These are phyloP conservation scores for Sanguinoderma infundibulare DNA, from an alignment of 1,284 basidiomycete genomes.

Conservation along the genomic window DNA sequence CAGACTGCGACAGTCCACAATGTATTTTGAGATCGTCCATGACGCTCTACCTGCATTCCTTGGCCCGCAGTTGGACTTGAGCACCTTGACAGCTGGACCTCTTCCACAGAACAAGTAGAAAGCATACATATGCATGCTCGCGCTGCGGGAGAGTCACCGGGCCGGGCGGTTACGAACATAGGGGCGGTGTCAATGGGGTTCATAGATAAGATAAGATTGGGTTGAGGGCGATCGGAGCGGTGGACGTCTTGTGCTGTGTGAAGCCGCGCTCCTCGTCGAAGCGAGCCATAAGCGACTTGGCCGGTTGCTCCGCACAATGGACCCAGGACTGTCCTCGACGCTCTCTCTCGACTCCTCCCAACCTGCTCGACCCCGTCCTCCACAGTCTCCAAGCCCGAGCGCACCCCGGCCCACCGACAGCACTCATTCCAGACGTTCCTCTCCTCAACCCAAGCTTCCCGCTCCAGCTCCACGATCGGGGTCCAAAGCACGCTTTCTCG, in stretches of 20 bases:
- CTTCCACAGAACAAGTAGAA: too few relatives aligned
- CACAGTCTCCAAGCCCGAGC: slow-evolving; percentile 9
- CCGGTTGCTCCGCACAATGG: slow-evolving; percentile 22
- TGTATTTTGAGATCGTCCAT: too few relatives aligned
- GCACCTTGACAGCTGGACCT: too few relatives aligned
- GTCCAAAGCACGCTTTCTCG: slow-evolving; percentile 18
- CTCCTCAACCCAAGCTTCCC: slow-evolving; percentile 21
- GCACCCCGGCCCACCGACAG: slow-evolving; percentile 9
- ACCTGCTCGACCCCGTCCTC: slow-evolving; percentile 11
- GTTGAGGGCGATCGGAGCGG: not conserved
- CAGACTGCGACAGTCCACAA: too few relatives aligned
- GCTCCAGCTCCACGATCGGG: slow-evolving; percentile 22
- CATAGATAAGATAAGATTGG: slow-evolving; percentile 30
- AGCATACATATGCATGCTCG: too few relatives aligned
- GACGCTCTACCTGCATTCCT: too few relatives aligned
- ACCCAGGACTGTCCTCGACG: slow-evolving; percentile 19
- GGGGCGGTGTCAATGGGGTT: not conserved
- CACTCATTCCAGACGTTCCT: slow-evolving; percentile 12
- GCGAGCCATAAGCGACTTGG: slow-evolving; percentile 25
- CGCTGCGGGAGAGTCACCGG: too few relatives aligned
- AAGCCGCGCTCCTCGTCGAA: slow-evolving; percentile 22
- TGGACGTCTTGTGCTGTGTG: slow-evolving; percentile 22
- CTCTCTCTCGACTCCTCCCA: slow-evolving; percentile 15
- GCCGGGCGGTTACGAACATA: too few relatives aligned
- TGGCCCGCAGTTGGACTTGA: too few relatives aligned